Conservation (phyloP, 345 rosid species). For the Camelina laxa region DNA sequence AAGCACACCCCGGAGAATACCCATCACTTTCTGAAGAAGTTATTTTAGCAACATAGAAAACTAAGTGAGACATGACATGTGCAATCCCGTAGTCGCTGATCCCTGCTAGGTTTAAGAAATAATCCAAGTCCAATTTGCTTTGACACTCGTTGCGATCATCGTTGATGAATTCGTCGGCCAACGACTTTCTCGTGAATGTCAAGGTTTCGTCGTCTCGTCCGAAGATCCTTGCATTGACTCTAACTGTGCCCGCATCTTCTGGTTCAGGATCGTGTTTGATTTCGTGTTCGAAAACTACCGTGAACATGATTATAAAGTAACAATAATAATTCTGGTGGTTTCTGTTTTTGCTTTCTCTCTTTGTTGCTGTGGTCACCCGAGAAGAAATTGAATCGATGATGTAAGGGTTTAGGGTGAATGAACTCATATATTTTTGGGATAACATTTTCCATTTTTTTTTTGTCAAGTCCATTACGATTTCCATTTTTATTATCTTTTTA, state of each 20-base stretch:
- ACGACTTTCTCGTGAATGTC: not conserved
- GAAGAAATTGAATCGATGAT: not conserved
- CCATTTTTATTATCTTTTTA: not conserved
- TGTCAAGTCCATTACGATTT: not conserved
- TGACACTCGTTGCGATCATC: not conserved
- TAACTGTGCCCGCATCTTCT: conserved; percentile 29
- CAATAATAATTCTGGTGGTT: not conserved
- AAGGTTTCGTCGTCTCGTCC: not conserved
- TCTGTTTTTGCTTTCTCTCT: not conserved
- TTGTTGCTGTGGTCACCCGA: not conserved
- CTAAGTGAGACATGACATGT: not conserved
- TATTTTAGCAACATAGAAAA: not conserved
- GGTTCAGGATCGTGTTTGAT: not conserved
- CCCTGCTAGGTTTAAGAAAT: conserved; percentile 6
- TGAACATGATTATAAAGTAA: not conserved
- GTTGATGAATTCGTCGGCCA: not conserved
- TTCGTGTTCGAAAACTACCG: not conserved
- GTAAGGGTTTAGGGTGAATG: not conserved
- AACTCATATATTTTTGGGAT: not conserved
- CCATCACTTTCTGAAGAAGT: not conserved
- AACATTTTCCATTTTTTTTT: not conserved
- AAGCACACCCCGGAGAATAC: conserved; percentile 11
- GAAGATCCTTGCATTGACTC: not conserved
- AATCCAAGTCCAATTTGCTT: conserved; percentile 7
- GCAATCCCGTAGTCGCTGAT: not conserved